phyloP scores from a whole-genome alignment of 331 rosid genomes.

The Quercus phellos region DNA sequence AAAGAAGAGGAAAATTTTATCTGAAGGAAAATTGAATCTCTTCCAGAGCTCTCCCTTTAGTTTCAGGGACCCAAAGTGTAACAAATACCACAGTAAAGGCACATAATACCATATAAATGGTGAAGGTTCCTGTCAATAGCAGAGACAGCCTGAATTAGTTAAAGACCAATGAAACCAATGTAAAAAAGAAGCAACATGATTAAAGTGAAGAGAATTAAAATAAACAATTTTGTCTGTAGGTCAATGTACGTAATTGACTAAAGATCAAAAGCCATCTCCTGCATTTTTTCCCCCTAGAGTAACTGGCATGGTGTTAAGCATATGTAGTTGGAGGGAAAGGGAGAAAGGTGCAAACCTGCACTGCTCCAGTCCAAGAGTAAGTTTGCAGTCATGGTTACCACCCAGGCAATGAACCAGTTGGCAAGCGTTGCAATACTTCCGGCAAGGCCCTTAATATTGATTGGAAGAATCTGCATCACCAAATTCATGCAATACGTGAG shows the following conservation, averaged over 20 bases:
- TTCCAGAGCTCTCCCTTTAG: conserved; percentile 87
- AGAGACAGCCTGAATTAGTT: conserved; percentile 17
- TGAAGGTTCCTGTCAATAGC: conserved; percentile 72
- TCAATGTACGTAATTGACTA: not conserved
- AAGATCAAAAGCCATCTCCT: not conserved
- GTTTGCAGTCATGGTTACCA: conserved; percentile 80
- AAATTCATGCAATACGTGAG: conserved; percentile 13
- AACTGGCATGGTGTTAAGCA: not conserved
- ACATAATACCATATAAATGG: conserved; percentile 56
- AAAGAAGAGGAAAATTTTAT: conserved; percentile 32
- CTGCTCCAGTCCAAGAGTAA: conserved; percentile 77
- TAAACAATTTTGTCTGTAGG: not conserved
- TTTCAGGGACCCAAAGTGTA: conserved; percentile 79
- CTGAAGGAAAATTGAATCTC: conserved; percentile 84
- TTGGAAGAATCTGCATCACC: conserved; percentile 73
- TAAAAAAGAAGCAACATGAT: not conserved
- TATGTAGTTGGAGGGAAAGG: not conserved
- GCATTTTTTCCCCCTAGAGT: not conserved
- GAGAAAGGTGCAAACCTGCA: conserved; percentile 56
- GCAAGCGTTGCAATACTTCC: conserved; percentile 93
- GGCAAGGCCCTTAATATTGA: conserved; percentile 82
- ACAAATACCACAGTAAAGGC: conserved; percentile 68
- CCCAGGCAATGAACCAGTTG: conserved; percentile 76
- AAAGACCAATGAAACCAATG: not conserved
- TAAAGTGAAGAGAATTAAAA: not conserved